Percentiles rank a stretch among this genome's conserved stretches.
Evolutionary conservation across 106 monocot genomes (phyloP).

Genomic region (Dendrobium chrysotoxum): DNA sequence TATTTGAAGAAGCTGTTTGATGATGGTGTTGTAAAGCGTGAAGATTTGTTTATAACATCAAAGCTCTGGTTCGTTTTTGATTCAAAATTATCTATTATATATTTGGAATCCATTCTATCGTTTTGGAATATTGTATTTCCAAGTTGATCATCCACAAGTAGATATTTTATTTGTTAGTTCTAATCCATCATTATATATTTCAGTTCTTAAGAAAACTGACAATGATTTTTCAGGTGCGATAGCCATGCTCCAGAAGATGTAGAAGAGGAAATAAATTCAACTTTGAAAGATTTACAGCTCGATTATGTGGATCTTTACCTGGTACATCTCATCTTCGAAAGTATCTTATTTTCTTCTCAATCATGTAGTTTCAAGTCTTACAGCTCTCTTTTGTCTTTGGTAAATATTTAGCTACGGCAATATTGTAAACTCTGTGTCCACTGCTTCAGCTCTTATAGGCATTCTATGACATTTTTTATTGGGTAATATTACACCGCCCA

Average conservation of each 20-base stretch:
- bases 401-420: no score
- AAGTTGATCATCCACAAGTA: neutral
- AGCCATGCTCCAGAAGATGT: constrained; percentile 68
- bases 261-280: constrained; percentile 36
- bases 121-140: neutral
- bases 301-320: constrained; percentile 61
- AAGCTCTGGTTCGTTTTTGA: constrained; percentile 40
- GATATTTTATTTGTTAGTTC: no score
- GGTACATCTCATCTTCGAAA: constrained; percentile 20
- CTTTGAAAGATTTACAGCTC: constrained; percentile 57
- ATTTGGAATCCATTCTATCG: neutral
- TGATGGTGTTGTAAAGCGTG: constrained; percentile 51
- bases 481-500: no score
- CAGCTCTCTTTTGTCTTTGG: no score
- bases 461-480: no score
- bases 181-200: no score
- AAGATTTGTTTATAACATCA: constrained; percentile 57
- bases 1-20: constrained; percentile 48
- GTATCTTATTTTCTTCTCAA: no score
- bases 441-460: no score
- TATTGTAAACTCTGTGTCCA: no score
- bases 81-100: neutral
- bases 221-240: constrained; percentile 41
- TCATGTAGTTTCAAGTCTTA: no score
- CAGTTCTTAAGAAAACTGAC: neutral